phyloP scores from a whole-genome alignment of 495 filamentous ascomycete species.

The Staphylotrichum tortipilum region DNA sequence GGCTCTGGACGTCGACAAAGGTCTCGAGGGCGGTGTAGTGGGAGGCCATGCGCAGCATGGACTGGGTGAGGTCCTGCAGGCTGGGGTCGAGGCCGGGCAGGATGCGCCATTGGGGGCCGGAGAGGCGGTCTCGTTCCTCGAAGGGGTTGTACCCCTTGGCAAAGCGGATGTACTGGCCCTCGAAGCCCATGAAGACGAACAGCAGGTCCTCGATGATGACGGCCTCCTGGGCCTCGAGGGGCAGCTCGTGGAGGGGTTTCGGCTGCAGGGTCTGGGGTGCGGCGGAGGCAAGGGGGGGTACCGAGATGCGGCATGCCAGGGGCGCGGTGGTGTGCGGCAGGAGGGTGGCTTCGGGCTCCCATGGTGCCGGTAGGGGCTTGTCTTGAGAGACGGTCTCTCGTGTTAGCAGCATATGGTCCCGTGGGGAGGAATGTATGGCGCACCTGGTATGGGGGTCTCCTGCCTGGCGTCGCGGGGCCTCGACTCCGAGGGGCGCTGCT shows the following conservation, averaged over 20 bases:
- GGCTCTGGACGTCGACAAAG: conserved; percentile 87
- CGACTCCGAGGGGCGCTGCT: conserved; percentile 37
- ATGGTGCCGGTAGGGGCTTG: conserved; percentile 32
- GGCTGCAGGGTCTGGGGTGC: conserved; percentile 67
- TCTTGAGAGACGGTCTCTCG: conserved; percentile 8
- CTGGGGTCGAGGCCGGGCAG: conserved; percentile 82
- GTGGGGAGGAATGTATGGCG: background rate
- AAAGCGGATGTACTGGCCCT: conserved; percentile 93
- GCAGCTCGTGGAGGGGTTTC: conserved; percentile 58
- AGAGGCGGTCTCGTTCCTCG: conserved; percentile 74
- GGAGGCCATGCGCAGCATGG: conserved; percentile 92
- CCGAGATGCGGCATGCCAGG: conserved; percentile 74
- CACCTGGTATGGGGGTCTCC: conserved; percentile 28
- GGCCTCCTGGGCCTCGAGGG: conserved; percentile 72
- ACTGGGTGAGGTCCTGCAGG: conserved; percentile 72
- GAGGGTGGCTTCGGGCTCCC: conserved; percentile 76
- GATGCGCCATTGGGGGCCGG: conserved; percentile 72
- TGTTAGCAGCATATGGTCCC: background rate
- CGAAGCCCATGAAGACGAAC: conserved; percentile 97
- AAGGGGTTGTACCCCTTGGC: conserved; percentile 68
- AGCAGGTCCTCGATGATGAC: conserved; percentile 83
- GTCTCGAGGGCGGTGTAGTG: conserved; percentile 85
- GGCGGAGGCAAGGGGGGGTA: conserved; percentile 66
- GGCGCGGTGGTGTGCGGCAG: conserved; percentile 82
- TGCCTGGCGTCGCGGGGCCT: conserved; percentile 32